Evolutionary conservation across 805 yeast species (phyloP), one percentile per base, ranked within the genome.

Genomic region (Priceomyces melissophilus): DNA sequence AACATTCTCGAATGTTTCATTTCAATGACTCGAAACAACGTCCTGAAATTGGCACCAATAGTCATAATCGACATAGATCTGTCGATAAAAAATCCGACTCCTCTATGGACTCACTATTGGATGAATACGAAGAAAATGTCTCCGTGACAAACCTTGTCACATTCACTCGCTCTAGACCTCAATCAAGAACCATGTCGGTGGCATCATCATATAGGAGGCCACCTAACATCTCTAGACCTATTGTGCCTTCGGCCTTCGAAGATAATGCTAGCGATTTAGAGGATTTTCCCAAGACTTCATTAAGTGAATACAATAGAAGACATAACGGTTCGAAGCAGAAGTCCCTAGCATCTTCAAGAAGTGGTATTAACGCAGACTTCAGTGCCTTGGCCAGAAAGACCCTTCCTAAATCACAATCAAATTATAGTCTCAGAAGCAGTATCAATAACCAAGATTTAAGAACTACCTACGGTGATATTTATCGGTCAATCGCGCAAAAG

Each of bases 121-220:
- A 71, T 50, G 66, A 72, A 55, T 59, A 72, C 57, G 68, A 72
- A 47, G 77, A 71, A 28, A 70, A 67, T 17, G 57, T 68, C 16
- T 61, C 63, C 8, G 52, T 47, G 32, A 58, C 64, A 1, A 52
- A 45, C 36, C 54, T 65, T 1, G 48, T 54, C 16, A 49, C 54
- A 10, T 54, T 48, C 34, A 39, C 55, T 13, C 39, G 44, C 11
- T 60, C 69, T 5, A 43, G 59, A 16, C 61, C 58, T 1, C 55
- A 54, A 12, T 60, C 70, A 10, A 47, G 65, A 16, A 56, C 53
- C 12, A 53, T 48, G 4, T 59, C 65, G 2, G 39, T 49, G 10
- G 48, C 54, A 1, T 55, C 62, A 20, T 46, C 46, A 3, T 37
- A 25, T 16, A 10, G 34, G 11, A 42, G 17, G 7, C 35, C 35